A percentile compares a stretch with the other conserved stretches of the same genome.
Evolutionary conservation across 192 early-diverging fungal genomes (phyloP).

Genomic region (Lunasporangiospora selenospora): DNA sequence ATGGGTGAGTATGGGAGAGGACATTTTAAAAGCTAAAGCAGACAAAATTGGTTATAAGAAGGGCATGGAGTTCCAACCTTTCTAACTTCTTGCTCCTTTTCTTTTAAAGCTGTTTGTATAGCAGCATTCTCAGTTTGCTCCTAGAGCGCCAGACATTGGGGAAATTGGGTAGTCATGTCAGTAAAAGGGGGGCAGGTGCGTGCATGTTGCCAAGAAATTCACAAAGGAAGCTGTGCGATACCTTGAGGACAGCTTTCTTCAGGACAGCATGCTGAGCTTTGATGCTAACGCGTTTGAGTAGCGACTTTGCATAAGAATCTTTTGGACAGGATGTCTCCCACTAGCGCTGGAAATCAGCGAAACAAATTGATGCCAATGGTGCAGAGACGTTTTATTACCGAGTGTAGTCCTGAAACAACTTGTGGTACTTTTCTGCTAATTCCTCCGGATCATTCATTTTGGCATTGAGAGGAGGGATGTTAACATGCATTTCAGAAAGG

Average conservation of each 20-base stretch:
- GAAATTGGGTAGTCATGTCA: too few species aligned
- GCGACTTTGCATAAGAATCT: not conserved
- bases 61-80: conserved; percentile 38
- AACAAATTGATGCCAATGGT: not conserved
- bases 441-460: conserved; percentile 57
- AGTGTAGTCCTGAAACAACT: conserved; percentile 61
- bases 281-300: conserved; percentile 44
- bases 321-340: not conserved
- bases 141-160: conserved; percentile 20
- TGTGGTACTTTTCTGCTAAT: conserved; percentile 60
- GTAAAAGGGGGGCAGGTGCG: too few species aligned
- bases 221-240: too few species aligned
- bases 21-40: not conserved
- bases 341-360: not conserved
- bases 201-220: too few species aligned
- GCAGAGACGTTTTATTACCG: conserved; percentile 35
- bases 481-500: too few species aligned
- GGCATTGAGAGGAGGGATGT: too few species aligned
- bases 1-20: not conserved
- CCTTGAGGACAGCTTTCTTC: conserved; percentile 65
- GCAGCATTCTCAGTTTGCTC: conserved; percentile 59
- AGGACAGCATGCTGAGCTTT: conserved; percentile 67
- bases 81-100: conserved; percentile 64
- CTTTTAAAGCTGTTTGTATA: conserved; percentile 58
- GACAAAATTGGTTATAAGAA: not conserved